phyloP scores from a whole-genome alignment of 169 alveolate species.

The Plasmodium blacklocki region DNA sequence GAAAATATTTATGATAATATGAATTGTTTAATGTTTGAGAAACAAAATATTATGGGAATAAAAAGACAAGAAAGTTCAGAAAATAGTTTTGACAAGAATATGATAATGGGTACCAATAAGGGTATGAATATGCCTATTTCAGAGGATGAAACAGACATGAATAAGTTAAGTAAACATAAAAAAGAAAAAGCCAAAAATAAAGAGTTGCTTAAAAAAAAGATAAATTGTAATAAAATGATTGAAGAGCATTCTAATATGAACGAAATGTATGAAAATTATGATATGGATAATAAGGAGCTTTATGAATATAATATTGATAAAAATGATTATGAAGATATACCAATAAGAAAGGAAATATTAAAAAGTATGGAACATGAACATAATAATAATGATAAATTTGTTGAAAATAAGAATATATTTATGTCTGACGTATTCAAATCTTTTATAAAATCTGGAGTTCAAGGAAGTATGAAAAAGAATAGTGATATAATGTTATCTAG shows the following conservation, averaged over 20 bases:
- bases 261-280: too few species aligned
- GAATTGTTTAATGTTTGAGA: conserved; percentile 10
- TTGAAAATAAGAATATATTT: conserved; percentile 21
- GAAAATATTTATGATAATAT: conserved; percentile 16
- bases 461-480: conserved; percentile 5
- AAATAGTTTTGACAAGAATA: background rate
- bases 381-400: background rate
- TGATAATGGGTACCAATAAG: background rate
- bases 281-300: too few species aligned
- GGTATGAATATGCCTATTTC: background rate
- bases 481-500: background rate
- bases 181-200: background rate
- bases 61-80: conserved; percentile 22
- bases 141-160: background rate
- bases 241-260: too few species aligned
- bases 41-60: conserved; percentile 6
- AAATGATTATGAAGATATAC: background rate
- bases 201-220: background rate
- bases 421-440: conserved; percentile 43
- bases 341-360: background rate
- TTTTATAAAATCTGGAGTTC: conserved; percentile 20
- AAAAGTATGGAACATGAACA: background rate
- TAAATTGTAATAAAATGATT: too few species aligned
- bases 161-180: background rate
- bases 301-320: background rate